These are phyloP conservation scores for Aphanocladium album DNA, from an alignment of 2,329 filamentous ascomycete genomes.

Conservation along the genomic window DNA sequence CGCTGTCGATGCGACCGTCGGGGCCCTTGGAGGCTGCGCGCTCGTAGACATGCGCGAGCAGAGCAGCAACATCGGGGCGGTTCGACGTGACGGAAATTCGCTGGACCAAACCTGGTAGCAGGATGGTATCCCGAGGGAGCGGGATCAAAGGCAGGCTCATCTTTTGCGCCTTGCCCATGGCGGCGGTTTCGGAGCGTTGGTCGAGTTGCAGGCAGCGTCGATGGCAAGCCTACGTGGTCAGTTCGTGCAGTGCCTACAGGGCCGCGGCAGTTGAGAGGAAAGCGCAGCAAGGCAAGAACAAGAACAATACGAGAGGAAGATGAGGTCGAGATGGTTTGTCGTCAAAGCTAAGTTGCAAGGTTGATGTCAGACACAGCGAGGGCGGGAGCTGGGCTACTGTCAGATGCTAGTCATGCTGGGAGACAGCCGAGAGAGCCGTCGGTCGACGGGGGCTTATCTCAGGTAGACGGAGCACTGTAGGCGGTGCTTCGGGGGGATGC, in stretches of 20 bases:
- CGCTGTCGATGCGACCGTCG: constrained; percentile 56
- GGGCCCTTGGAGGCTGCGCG: constrained; percentile 64
- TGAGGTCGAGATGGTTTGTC: neutral
- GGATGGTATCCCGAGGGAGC: constrained; percentile 71
- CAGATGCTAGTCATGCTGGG: constrained; percentile 1
- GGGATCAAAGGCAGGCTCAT: constrained; percentile 70
- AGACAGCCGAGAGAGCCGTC: neutral
- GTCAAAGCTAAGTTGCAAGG: neutral
- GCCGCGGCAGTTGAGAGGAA: neutral
- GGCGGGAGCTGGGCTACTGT: neutral
- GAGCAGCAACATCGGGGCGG: constrained; percentile 81
- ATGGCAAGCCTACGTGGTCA: neutral
- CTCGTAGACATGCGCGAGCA: constrained; percentile 81
- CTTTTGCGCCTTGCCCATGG: constrained; percentile 37
- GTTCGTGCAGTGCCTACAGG: neutral
- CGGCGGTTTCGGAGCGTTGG: constrained; percentile 15
- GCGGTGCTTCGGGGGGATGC: neutral
- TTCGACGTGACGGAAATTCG: constrained; percentile 74
- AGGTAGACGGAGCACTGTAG: too few species aligned
- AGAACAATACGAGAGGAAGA: neutral
- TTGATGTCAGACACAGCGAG: constrained; percentile 7
- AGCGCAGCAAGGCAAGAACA: neutral
- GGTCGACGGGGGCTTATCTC: neutral
- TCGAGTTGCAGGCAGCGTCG: constrained; percentile 2
- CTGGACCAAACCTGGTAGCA: constrained; percentile 80